phyloP scores from a whole-genome alignment of 2,329 filamentous ascomycete species.

The Cladosporium sp. region DNA sequence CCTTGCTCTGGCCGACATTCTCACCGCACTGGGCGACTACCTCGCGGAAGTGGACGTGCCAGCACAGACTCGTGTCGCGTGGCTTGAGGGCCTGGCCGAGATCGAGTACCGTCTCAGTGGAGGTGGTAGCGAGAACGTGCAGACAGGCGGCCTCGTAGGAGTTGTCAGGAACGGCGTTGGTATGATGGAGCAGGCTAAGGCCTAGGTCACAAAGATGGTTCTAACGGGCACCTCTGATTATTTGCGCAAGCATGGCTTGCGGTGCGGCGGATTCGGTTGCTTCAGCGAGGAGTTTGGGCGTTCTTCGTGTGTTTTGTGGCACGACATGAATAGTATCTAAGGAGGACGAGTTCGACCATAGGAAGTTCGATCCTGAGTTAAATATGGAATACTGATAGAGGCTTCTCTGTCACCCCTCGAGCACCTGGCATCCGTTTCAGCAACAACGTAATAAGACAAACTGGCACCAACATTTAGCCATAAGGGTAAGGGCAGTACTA shows the following conservation, averaged over 20 bases:
- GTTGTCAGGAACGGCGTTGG: constrained; percentile 84
- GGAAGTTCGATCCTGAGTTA: too few species aligned
- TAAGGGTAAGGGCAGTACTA: too few species aligned
- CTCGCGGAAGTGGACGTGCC: constrained; percentile 77
- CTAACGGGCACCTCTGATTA: too few species aligned
- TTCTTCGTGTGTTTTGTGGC: too few species aligned
- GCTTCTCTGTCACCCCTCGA: too few species aligned
- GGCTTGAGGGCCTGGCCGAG: constrained; percentile 86
- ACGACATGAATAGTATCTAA: too few species aligned
- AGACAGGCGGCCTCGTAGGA: constrained; percentile 89
- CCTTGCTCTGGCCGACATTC: constrained; percentile 86
- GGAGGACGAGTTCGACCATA: too few species aligned
- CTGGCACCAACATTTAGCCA: too few species aligned
- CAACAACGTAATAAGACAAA: too few species aligned
- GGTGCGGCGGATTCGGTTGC: background rate
- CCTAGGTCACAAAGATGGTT: background rate
- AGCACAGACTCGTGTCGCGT: constrained; percentile 79
- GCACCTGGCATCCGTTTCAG: too few species aligned
- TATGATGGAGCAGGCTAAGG: constrained; percentile 47
- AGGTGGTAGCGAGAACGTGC: constrained; percentile 79
- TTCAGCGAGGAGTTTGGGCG: constrained; percentile 11
- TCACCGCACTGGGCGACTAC: constrained; percentile 80
- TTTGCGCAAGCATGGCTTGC: background rate
- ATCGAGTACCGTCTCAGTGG: constrained; percentile 88
- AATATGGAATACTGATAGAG: too few species aligned